Evolutionary conservation across 768 basidiomycete genomes (phyloP).

Genomic region (Mycena indigotica): DNA sequence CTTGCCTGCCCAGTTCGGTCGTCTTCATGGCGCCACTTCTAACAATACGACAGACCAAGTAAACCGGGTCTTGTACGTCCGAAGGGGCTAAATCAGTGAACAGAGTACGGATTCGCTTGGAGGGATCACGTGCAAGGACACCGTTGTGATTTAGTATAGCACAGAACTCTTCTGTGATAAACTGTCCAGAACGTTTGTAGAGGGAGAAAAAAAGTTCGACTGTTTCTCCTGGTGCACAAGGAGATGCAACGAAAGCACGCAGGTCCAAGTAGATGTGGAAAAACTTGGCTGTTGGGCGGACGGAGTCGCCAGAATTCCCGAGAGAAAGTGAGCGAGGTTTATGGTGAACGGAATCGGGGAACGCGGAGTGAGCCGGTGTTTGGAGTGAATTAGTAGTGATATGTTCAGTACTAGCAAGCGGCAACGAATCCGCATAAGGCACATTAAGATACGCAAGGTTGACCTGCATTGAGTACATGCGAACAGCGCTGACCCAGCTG

Average conservation of each 20-base stretch:
- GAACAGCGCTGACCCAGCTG: conserved; percentile 86
- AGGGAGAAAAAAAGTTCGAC: conserved; percentile 93
- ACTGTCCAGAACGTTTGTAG: conserved; percentile 84
- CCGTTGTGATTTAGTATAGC: conserved; percentile 91
- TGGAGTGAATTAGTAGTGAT: conserved; percentile 49
- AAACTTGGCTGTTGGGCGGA: conserved; percentile 63
- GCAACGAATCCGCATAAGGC: conserved; percentile 43
- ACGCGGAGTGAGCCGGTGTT: conserved; percentile 70
- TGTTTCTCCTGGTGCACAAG: conserved; percentile 88
- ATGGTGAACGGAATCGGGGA: conserved; percentile 56
- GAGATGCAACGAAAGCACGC: conserved; percentile 88
- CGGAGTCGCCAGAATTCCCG: conserved; percentile 33
- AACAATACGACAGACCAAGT: conserved; percentile 88
- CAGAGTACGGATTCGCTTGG: conserved; percentile 76
- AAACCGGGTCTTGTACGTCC: conserved; percentile 85
- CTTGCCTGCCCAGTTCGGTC: conserved; percentile 45
- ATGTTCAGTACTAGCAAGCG: conserved; percentile 50
- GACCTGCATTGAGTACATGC: conserved; percentile 91
- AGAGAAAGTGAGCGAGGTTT: conserved; percentile 44
- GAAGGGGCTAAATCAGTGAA: conserved; percentile 87
- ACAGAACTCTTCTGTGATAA: conserved; percentile 93
- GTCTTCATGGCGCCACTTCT: conserved; percentile 82
- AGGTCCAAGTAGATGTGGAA: conserved; percentile 91
- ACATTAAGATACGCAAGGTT: conserved; percentile 77
- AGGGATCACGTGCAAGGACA: conserved; percentile 77